phyloP scores from a whole-genome alignment of 2,329 filamentous ascomycete species.

The Penicillium sp. region DNA sequence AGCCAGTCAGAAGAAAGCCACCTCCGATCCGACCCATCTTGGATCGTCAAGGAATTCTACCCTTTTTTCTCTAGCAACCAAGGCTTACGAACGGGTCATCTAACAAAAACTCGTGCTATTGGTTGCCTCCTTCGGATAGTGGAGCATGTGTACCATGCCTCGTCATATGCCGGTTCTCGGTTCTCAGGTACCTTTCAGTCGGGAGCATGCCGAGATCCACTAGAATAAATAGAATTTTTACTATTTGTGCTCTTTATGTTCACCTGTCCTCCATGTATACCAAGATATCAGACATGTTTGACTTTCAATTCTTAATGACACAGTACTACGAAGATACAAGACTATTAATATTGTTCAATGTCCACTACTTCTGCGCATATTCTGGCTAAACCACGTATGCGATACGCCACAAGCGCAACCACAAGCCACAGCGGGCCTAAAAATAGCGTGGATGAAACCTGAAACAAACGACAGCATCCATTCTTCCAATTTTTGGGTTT shows the following conservation, averaged over 20 bases:
- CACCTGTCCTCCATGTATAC: too few species aligned
- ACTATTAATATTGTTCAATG: too few species aligned
- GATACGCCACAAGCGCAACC: not conserved
- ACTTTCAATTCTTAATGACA: too few species aligned
- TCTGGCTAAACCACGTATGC: not conserved
- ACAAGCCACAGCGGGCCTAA: slow-evolving; percentile 2
- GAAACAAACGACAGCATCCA: not conserved
- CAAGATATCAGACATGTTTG: too few species aligned
- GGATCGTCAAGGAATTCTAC: not conserved
- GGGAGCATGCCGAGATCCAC: not conserved
- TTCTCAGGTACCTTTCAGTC: not conserved
- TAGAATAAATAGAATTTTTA: too few species aligned
- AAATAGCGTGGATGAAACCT: not conserved
- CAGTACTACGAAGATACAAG: too few species aligned
- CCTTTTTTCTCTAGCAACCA: not conserved
- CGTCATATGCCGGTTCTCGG: slow-evolving; percentile 1
- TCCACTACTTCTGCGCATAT: too few species aligned
- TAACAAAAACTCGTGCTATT: not conserved
- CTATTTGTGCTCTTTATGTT: too few species aligned
- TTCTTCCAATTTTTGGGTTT: too few species aligned
- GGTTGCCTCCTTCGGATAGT: too few species aligned
- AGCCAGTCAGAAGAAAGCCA: not conserved
- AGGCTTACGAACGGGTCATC: not conserved
- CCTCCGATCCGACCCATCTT: not conserved
- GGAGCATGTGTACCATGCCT: slow-evolving; percentile 4